Percentiles rank a stretch among this genome's conserved stretches.
Conservation (phyloP, 1,284 basidiomycete species). For the Sporisorium iseilematis-ciliati region DNA sequence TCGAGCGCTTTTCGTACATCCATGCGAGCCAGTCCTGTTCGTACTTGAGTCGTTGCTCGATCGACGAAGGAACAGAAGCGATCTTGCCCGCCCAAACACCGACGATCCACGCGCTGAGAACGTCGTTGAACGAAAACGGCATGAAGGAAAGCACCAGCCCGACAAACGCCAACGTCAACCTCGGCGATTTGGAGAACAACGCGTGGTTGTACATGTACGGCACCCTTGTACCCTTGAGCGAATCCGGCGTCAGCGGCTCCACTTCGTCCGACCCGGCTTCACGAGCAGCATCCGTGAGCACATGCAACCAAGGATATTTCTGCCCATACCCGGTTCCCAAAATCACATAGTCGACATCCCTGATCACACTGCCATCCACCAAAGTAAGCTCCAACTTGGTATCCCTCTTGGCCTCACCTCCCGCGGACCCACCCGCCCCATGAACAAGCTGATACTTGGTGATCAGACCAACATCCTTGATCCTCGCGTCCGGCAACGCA, state of each 20-base stretch:
- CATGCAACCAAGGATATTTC: slow-evolving; percentile 50
- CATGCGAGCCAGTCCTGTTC: slow-evolving; percentile 31
- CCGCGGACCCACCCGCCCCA: slow-evolving; percentile 1
- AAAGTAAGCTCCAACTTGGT: slow-evolving; percentile 44
- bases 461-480: slow-evolving; percentile 57
- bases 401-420: neutral
- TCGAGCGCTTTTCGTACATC: slow-evolving; percentile 10
- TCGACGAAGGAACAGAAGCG: slow-evolving; percentile 20
- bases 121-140: slow-evolving; percentile 51
- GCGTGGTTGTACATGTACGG: slow-evolving; percentile 49
- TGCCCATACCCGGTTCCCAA: slow-evolving; percentile 54
- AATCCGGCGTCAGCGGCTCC: slow-evolving; percentile 26
- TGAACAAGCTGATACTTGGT: slow-evolving; percentile 23
- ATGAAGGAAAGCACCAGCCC: slow-evolving; percentile 49
- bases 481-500: slow-evolving; percentile 51
- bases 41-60: slow-evolving; percentile 19
- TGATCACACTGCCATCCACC: slow-evolving; percentile 41
- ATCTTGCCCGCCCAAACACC: slow-evolving; percentile 50
- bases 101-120: slow-evolving; percentile 41
- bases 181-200: slow-evolving; percentile 29
- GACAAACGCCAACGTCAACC: slow-evolving; percentile 42
- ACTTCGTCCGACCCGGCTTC: neutral
- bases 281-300: slow-evolving; percentile 36
- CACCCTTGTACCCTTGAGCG: slow-evolving; percentile 23
- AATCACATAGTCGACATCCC: slow-evolving; percentile 53